Base-by-base conservation (phyloP, 2,329 filamentous ascomycete species). In the Xylariaceae sp. region DNA sequence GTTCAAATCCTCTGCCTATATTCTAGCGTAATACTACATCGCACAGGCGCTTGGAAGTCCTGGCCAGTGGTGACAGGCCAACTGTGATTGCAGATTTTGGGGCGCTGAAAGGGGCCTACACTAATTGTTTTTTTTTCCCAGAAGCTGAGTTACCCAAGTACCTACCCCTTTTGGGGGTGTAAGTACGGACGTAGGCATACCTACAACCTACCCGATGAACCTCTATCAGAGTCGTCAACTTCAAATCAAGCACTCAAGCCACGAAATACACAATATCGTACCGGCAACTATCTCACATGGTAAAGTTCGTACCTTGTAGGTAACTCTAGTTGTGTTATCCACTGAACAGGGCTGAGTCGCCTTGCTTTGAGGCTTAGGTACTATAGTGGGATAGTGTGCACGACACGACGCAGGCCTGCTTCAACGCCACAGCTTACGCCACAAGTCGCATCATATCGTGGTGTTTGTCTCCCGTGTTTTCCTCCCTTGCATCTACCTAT, bases 51-150 rank as follows among this genome's bases (percentile, higher is more conserved):
- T 19, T 19, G n/a, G 9, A 34, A 37, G 39, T 47, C 43, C 49
- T 53, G 55, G 37, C 55, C 53, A 53, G 40, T 54, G 50, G 37
- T 31, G 45, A 47, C 30, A n/a, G 34, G 55, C 55, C 58, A 58
- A 53, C 58, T 47, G 42, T 47, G 51, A 50, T 44, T 53, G 52
- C 47, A 31, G 47, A n/a, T 46, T 53, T 44, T 55, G 41, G 50
- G 56, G 55, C 50, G 47, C 51, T 53, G 57, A 55, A 53, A 42
- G 52, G 46, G 47, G 53, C 58, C 50, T 57, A 55, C 50, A 30
- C 29, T 45, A 45, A 29, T 11, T 37, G 8, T 3, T 6, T 11
- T 11, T 37, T 34, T 46, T 39, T 58, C 49, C 5, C 44, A 44
- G 50, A 56, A 53, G 53, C 53, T 56, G 50, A 56, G 51, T 37